These are phyloP conservation scores for Clonostachys solani DNA, from an alignment of 2,329 filamentous ascomycete species.

Conservation along the genomic window DNA sequence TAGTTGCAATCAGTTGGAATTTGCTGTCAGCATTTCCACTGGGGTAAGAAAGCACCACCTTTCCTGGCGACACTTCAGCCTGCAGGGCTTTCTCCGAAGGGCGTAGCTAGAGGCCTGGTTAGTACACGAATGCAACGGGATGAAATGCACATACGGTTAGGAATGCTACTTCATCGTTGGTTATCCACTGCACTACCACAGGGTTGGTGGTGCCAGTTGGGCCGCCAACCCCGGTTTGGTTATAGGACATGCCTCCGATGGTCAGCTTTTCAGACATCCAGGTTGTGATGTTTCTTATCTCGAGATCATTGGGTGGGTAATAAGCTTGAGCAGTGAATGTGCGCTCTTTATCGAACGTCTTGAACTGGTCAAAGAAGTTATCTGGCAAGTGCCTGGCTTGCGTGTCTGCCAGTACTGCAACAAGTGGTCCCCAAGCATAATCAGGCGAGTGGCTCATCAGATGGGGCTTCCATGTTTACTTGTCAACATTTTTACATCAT, in stretches of 20 bases:
- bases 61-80: slow-evolving; percentile 30
- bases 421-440: slow-evolving; percentile 52
- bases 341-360: slow-evolving; percentile 46
- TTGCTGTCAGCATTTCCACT: slow-evolving; percentile 39
- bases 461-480: slow-evolving; percentile 25
- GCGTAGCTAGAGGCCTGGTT: slow-evolving; percentile 17
- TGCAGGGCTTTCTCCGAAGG: slow-evolving; percentile 32
- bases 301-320: slow-evolving; percentile 53
- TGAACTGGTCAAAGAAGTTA: slow-evolving; percentile 31
- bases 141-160: slow-evolving; percentile 13
- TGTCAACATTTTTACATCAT: neutral
- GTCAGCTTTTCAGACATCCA: slow-evolving; percentile 53
- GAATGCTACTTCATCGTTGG: slow-evolving; percentile 24
- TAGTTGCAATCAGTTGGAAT: slow-evolving; percentile 46
- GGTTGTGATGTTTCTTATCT: slow-evolving; percentile 52
- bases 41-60: slow-evolving; percentile 49
- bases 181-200: slow-evolving; percentile 55
- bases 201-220: slow-evolving; percentile 52
- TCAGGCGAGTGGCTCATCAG: slow-evolving; percentile 55
- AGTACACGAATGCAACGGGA: neutral
- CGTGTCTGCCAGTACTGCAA: slow-evolving; percentile 47
- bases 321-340: slow-evolving; percentile 46
- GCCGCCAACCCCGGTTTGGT: slow-evolving; percentile 51
- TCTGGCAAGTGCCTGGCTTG: slow-evolving; percentile 42
- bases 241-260: slow-evolving; percentile 56